Conservation (phyloP, 2,329 filamentous ascomycete genomes). For the Fusarium sp. region DNA sequence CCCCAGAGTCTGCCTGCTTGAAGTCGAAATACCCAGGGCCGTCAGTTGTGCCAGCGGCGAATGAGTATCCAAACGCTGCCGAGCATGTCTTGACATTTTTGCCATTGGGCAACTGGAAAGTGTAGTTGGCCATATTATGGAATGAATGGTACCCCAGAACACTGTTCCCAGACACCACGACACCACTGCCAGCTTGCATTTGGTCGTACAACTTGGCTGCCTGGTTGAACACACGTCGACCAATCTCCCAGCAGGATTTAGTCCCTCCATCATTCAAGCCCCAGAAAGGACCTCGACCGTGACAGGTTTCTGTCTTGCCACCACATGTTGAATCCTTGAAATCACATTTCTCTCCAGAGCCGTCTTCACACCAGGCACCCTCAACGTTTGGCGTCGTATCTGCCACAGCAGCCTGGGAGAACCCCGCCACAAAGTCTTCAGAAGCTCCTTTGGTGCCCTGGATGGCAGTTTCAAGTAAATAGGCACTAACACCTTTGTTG, state of each 20-base stretch:
- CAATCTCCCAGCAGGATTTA: slow-evolving; percentile 20
- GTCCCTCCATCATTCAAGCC: slow-evolving; percentile 10
- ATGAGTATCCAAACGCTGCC: background rate
- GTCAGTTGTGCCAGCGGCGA: slow-evolving; percentile 17
- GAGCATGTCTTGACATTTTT: background rate
- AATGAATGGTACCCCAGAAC: slow-evolving; percentile 17
- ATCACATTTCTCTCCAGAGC: slow-evolving; percentile 8
- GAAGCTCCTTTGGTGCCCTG: background rate
- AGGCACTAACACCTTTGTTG: slow-evolving; percentile 16
- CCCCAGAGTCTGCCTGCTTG: slow-evolving; percentile 6
- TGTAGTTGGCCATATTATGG: slow-evolving; percentile 1
- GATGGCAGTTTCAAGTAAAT: background rate
- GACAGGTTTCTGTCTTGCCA: background rate
- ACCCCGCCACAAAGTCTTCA: slow-evolving; percentile 7
- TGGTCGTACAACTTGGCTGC: background rate
- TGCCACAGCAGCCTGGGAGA: slow-evolving; percentile 1
- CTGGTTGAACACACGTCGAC: slow-evolving; percentile 6
- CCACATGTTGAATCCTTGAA: slow-evolving; percentile 4
- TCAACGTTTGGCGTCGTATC: slow-evolving; percentile 12
- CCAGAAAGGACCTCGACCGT: slow-evolving; percentile 12
- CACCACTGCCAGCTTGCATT: background rate
- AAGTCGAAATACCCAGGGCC: slow-evolving; percentile 21
- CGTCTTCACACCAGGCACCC: slow-evolving; percentile 21
- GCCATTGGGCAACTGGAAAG: background rate
- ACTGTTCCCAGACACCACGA: background rate